Evolutionary conservation across 1,284 basidiomycete species (phyloP).

Genomic region (Ustilago bromivora): DNA sequence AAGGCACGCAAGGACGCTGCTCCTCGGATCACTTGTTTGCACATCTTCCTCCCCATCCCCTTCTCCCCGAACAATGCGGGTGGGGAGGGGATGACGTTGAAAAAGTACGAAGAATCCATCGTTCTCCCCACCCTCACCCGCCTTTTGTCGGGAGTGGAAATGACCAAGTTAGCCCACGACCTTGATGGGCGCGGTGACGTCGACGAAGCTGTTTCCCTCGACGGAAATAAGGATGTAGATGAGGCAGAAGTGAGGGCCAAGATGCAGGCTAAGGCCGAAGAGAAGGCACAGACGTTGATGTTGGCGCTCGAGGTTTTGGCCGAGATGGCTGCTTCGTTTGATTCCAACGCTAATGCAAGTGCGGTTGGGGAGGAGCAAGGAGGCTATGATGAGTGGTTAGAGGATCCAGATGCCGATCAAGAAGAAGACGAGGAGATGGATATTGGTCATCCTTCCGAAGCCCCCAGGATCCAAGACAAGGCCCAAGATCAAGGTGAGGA

Average conservation of each 20-base stretch:
- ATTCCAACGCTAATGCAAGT: constrained; percentile 9
- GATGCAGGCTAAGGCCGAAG: constrained; percentile 49
- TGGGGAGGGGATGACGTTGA: constrained; percentile 13
- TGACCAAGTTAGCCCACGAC: constrained; percentile 38
- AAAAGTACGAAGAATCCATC: constrained; percentile 32
- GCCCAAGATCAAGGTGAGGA: constrained; percentile 16
- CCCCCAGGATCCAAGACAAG: background rate
- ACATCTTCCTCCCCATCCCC: constrained; percentile 39
- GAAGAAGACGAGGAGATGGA: constrained; percentile 29
- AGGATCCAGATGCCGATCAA: constrained; percentile 35
- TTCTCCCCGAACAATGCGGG: background rate
- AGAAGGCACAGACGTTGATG: constrained; percentile 53
- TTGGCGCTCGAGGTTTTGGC: constrained; percentile 63
- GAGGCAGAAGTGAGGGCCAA: constrained; percentile 30
- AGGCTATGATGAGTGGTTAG: constrained; percentile 33
- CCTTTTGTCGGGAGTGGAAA: constrained; percentile 30
- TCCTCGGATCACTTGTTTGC: constrained; percentile 19
- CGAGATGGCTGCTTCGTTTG: constrained; percentile 54
- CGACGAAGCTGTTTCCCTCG: constrained; percentile 19
- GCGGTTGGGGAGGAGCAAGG: constrained; percentile 17
- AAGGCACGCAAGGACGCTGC: constrained; percentile 26
- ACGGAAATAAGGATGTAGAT: constrained; percentile 17
- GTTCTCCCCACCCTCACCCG: constrained; percentile 34
- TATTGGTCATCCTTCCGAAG: constrained; percentile 8
- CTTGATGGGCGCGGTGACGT: constrained; percentile 35